phyloP scores from a whole-genome alignment of 2,329 filamentous ascomycete species.

The Pseudomassariella vexata region DNA sequence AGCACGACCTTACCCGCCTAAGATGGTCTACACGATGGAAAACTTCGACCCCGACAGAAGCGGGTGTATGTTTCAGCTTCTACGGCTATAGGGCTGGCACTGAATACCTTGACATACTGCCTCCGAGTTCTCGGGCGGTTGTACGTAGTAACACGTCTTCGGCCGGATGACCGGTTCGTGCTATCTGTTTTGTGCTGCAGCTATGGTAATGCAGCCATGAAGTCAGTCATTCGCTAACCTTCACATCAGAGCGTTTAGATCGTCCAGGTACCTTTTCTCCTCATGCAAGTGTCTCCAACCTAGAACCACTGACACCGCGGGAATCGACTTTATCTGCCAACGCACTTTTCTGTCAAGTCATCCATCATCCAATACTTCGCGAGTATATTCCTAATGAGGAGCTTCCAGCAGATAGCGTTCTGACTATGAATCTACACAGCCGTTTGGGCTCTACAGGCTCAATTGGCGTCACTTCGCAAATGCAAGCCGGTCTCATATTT shows the following conservation, averaged over 20 bases:
- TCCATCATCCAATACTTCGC: not conserved
- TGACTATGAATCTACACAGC: not conserved
- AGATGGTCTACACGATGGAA: conserved; percentile 2
- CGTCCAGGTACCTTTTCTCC: not conserved
- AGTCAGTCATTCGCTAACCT: not conserved
- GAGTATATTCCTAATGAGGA: not conserved
- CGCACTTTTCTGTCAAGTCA: conserved; percentile 1
- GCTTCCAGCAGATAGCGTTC: not conserved
- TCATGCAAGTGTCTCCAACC: not conserved
- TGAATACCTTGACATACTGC: not conserved
- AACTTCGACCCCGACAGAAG: conserved; percentile 1
- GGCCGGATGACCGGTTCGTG: conserved; percentile 1
- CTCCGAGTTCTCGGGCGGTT: not conserved
- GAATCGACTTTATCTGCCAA: not conserved
- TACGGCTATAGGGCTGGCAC: not conserved
- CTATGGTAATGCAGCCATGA: not conserved
- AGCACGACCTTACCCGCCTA: no score
- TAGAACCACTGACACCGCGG: not conserved
- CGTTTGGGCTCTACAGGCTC: not conserved
- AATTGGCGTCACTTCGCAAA: not conserved
- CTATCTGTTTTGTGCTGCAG: not conserved
- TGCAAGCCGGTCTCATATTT: not conserved
- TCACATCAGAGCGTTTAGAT: not conserved
- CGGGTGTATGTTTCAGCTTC: not conserved
- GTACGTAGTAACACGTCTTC: not conserved